A percentile compares a stretch with the other conserved stretches of the same genome.
These are phyloP conservation scores for Vinca minor DNA, from an alignment of 257 asterid species.

Conservation along the genomic window DNA sequence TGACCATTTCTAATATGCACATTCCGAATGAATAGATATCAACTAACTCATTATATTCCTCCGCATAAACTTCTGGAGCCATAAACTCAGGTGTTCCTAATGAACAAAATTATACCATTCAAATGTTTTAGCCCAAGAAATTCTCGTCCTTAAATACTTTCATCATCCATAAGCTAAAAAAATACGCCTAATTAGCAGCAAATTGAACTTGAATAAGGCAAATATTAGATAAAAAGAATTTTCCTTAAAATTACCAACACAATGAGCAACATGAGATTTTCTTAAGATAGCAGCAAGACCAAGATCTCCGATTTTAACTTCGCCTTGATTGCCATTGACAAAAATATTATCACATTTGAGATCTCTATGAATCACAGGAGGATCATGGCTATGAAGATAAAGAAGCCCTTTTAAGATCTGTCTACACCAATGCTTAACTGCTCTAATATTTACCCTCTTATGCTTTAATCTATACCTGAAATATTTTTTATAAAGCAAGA, in stretches of 20 bases:
- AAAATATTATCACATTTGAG: slow-evolving; percentile 52
- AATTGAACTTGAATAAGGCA: not conserved
- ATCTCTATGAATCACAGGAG: slow-evolving; percentile 54
- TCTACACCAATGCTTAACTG: slow-evolving; percentile 49
- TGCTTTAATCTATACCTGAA: slow-evolving; percentile 43
- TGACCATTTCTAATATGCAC: slow-evolving; percentile 49
- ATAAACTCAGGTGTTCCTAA: slow-evolving; percentile 51
- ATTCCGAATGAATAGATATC: slow-evolving; percentile 50
- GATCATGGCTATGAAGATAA: slow-evolving; percentile 49
- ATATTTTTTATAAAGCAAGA: slow-evolving; percentile 5
- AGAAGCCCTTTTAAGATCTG: slow-evolving; percentile 47
- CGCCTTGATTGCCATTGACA: slow-evolving; percentile 49
- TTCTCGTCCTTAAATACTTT: not conserved
- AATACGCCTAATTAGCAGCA: not conserved
- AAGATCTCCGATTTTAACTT: slow-evolving; percentile 51
- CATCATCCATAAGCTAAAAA: not conserved
- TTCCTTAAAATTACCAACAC: slow-evolving; percentile 39
- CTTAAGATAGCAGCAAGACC: slow-evolving; percentile 47
- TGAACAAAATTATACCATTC: not conserved
- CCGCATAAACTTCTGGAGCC: slow-evolving; percentile 56
- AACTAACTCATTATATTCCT: slow-evolving; percentile 48
- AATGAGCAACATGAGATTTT: slow-evolving; percentile 45
- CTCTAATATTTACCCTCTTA: slow-evolving; percentile 44
- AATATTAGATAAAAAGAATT: not conserved
- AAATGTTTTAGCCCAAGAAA: not conserved